Evolutionary conservation across 2,329 filamentous ascomycete species (phyloP).

Genomic region (Conoideocrella luteorostrata): DNA sequence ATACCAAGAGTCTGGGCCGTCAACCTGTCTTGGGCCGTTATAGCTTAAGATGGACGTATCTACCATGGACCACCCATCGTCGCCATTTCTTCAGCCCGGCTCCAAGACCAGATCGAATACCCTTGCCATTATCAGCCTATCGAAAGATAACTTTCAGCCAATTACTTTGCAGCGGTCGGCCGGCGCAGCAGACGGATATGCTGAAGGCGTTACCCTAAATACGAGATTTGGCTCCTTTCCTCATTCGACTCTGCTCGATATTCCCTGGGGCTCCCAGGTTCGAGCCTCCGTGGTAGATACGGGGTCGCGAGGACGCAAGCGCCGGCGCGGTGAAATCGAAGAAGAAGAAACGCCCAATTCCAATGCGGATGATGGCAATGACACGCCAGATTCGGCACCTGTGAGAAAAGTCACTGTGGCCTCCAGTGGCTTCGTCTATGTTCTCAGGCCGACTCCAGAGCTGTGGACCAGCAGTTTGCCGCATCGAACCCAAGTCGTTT

Average conservation of each 20-base stretch:
- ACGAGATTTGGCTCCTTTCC: slow-evolving; percentile 91
- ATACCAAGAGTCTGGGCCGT: too few relatives aligned
- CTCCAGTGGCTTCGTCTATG: slow-evolving; percentile 66
- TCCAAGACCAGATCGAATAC: slow-evolving; percentile 53
- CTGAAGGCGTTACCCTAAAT: slow-evolving; percentile 74
- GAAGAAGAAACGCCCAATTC: slow-evolving; percentile 36
- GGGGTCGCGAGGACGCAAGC: slow-evolving; percentile 73
- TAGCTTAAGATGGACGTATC: too few relatives aligned
- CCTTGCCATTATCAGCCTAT: slow-evolving; percentile 81
- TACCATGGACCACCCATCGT: slow-evolving; percentile 28
- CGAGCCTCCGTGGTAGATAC: slow-evolving; percentile 86
- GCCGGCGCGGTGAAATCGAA: slow-evolving; percentile 40
- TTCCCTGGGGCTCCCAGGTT: slow-evolving; percentile 89
- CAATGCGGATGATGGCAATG: slow-evolving; percentile 28
- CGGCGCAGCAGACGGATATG: slow-evolving; percentile 63
- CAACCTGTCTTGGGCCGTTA: too few relatives aligned
- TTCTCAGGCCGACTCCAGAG: slow-evolving; percentile 74
- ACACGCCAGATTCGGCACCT: slow-evolving; percentile 22
- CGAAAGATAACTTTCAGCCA: slow-evolving; percentile 77
- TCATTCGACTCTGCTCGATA: slow-evolving; percentile 66
- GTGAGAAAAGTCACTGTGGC: slow-evolving; percentile 47
- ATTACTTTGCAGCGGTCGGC: slow-evolving; percentile 59
- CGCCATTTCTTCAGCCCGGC: slow-evolving; percentile 74
- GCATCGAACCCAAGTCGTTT: slow-evolving; percentile 79
- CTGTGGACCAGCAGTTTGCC: slow-evolving; percentile 75